Evolutionary conservation across 139 green algal species (phyloP).

Genomic region (Tetratostichococcus sp.): DNA sequence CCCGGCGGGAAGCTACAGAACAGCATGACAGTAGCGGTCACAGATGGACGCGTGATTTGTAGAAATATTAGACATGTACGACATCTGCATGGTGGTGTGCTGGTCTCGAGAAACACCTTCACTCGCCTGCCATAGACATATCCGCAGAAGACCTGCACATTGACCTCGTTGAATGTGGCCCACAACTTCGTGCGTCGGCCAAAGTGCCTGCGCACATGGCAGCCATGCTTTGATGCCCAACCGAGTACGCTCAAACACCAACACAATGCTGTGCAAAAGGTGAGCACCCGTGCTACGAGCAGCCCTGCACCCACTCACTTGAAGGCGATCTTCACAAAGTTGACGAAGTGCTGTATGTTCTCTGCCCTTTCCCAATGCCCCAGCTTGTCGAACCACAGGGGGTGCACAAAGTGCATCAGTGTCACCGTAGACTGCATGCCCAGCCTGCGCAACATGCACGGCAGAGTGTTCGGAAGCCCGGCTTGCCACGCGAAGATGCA

Average conservation of each 20-base stretch:
- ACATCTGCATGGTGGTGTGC: no score
- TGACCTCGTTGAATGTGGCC: slow-evolving; percentile 87
- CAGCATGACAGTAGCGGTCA: no score
- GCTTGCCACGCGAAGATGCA: no score
- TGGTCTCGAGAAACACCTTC: no score
- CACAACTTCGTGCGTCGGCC: slow-evolving; percentile 54
- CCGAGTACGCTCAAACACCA: no score
- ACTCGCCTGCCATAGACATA: slow-evolving; percentile 51
- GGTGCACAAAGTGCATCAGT: slow-evolving; percentile 79
- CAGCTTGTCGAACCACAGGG: slow-evolving; percentile 70
- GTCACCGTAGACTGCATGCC: slow-evolving; percentile 63
- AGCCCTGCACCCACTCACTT: no score
- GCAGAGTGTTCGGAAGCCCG: no score
- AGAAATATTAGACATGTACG: no score
- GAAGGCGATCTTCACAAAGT: slow-evolving; percentile 46
- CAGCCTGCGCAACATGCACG: slow-evolving; percentile 13
- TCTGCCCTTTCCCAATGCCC: slow-evolving; percentile 61
- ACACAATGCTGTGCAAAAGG: no score
- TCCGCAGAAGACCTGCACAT: slow-evolving; percentile 54
- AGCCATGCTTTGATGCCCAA: no score
- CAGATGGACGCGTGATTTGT: no score
- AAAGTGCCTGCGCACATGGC: slow-evolving; percentile 42
- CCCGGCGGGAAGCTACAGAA: slow-evolving; percentile 51
- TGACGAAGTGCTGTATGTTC: slow-evolving; percentile 70
- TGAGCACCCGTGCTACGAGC: no score